Percentiles rank a stretch among this genome's conserved stretches.
Evolutionary conservation across 2,329 filamentous ascomycete genomes (phyloP).

Genomic region (Aureobasidium leucospermi): DNA sequence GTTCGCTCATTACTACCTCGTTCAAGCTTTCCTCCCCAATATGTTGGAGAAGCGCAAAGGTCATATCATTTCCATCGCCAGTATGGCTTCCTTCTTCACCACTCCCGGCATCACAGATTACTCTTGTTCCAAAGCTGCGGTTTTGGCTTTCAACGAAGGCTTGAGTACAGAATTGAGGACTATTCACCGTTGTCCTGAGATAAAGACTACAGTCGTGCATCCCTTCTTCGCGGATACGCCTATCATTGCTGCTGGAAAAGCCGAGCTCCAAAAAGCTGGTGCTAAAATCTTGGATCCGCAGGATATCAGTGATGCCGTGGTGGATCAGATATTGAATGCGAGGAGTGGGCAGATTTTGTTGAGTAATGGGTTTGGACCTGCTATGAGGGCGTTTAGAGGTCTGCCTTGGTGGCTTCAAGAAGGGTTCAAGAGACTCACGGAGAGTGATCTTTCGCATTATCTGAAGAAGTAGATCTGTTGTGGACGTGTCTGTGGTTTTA

Average conservation of each 20-base stretch:
- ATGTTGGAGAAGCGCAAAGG: slow-evolving; percentile 46
- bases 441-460: not conserved
- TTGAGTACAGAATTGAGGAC: slow-evolving; percentile 35
- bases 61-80: slow-evolving; percentile 51
- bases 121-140: slow-evolving; percentile 44
- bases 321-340: slow-evolving; percentile 35
- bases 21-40: slow-evolving; percentile 45
- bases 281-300: slow-evolving; percentile 31
- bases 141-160: slow-evolving; percentile 48
- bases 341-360: slow-evolving; percentile 36
- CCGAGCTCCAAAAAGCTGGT: slow-evolving; percentile 26
- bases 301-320: slow-evolving; percentile 35
- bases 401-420: slow-evolving; percentile 17
- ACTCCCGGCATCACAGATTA: slow-evolving; percentile 47
- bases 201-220: slow-evolving; percentile 37
- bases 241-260: slow-evolving; percentile 28
- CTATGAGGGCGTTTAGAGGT: slow-evolving; percentile 7
- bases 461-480: not conserved
- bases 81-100: slow-evolving; percentile 43
- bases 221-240: slow-evolving; percentile 37
- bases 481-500: not conserved
- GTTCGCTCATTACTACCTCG: slow-evolving; percentile 44
- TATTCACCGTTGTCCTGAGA: slow-evolving; percentile 35
- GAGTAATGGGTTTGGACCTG: slow-evolving; percentile 17
- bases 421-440: not conserved